These are phyloP conservation scores for Penicillium brevicompactum DNA, from an alignment of 2,329 filamentous ascomycete genomes.

Conservation along the genomic window DNA sequence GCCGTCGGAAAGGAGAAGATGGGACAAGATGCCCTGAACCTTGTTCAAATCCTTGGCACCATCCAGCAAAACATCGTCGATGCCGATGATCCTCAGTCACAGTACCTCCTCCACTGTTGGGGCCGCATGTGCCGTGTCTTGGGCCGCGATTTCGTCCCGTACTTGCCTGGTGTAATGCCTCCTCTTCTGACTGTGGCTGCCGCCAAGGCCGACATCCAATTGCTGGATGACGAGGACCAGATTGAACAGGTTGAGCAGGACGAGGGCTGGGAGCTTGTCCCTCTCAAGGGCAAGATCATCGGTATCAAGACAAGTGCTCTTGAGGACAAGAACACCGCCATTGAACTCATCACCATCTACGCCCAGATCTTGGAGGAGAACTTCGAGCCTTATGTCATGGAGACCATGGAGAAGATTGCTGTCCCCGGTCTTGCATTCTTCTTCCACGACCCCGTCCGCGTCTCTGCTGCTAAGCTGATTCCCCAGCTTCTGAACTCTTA, in stretches of 20 bases:
- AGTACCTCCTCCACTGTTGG: conserved; percentile 99
- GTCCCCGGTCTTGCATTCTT: conserved; percentile 94
- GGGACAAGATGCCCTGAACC: conserved; percentile 78
- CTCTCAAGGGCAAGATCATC: conserved; percentile 96
- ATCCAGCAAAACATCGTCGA: conserved; percentile 89
- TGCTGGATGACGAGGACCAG: conserved; percentile 93
- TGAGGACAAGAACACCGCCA: conserved; percentile 99
- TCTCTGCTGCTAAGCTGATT: conserved; percentile 91
- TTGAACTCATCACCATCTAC: conserved; percentile 95
- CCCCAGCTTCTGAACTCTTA: conserved; percentile 91
- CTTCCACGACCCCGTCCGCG: conserved; percentile 96
- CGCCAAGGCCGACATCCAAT: conserved; percentile 95
- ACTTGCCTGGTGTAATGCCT: conserved; percentile 90
- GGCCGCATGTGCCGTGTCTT: conserved; percentile 97
- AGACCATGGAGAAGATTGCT: conserved; percentile 96
- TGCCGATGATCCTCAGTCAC: conserved; percentile 90
- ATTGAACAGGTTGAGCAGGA: conserved; percentile 90
- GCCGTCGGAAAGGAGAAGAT: conserved; percentile 94
- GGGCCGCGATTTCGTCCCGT: conserved; percentile 86
- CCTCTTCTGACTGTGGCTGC: conserved; percentile 87
- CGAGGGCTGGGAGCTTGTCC: conserved; percentile 96
- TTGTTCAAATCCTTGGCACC: conserved; percentile 83
- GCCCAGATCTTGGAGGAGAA: conserved; percentile 91
- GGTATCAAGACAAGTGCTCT: conserved; percentile 96
- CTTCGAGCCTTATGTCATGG: conserved; percentile 87